A percentile compares a stretch with the other conserved stretches of the same genome.
Conservation (phyloP, 176 grass and related monocot species). For the Secale cereale region DNA sequence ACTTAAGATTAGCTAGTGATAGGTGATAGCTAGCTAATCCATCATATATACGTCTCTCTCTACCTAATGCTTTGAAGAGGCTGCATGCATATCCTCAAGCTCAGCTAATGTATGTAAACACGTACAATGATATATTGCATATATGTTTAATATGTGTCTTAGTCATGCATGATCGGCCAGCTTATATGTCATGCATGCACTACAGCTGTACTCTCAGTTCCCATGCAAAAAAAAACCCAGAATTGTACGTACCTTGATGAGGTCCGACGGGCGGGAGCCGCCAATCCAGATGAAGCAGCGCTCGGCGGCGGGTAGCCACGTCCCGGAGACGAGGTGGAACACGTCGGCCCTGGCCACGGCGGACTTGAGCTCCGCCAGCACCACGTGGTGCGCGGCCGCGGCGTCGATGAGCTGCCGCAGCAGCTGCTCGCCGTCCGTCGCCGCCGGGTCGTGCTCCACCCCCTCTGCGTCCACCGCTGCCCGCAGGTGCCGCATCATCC, state of each 20-base stretch:
- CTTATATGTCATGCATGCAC: too few species aligned
- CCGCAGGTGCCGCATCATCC: conserved; percentile 41
- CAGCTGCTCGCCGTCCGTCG: conserved; percentile 23
- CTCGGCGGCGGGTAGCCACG: conserved; percentile 49
- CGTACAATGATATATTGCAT: too few species aligned
- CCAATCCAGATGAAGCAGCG: conserved; percentile 78
- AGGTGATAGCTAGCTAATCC: conserved; percentile 17
- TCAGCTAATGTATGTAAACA: too few species aligned
- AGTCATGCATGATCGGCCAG: too few species aligned
- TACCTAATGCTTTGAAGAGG: background rate
- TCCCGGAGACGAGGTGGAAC: conserved; percentile 48
- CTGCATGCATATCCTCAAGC: background rate
- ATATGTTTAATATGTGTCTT: too few species aligned
- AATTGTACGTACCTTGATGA: conserved; percentile 49
- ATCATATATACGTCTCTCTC: conserved; percentile 2
- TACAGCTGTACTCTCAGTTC: too few species aligned
- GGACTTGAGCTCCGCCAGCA: conserved; percentile 45
- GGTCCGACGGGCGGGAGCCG: conserved; percentile 60
- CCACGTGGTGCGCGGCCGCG: conserved; percentile 29
- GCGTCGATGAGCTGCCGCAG: conserved; percentile 43
- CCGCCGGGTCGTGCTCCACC: background rate
- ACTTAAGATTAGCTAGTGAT: conserved; percentile 22
- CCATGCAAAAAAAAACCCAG: too few species aligned
- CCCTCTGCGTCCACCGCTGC: conserved; percentile 22
- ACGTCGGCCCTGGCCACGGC: conserved; percentile 40